Percentiles rank a stretch among this genome's conserved stretches.
Conservation (phyloP, 495 filamentous ascomycete genomes). For the Penicillium tannophilum region DNA sequence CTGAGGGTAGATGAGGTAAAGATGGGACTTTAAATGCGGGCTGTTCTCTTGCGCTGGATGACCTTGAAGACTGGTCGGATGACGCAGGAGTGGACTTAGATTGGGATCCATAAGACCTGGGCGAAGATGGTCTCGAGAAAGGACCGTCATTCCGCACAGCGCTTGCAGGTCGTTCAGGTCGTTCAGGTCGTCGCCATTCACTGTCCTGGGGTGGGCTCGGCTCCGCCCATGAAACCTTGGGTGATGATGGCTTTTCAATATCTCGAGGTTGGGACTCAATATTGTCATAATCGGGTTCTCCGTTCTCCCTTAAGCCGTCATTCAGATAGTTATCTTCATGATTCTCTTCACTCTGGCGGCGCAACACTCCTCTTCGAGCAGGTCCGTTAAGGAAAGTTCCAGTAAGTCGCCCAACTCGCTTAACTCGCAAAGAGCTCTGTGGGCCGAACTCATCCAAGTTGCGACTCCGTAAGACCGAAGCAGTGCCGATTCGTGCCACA, state of each 20-base stretch:
- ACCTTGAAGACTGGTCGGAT: slow-evolving; percentile 43
- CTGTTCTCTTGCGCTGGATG: slow-evolving; percentile 41
- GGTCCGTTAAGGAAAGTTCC: slow-evolving; percentile 76
- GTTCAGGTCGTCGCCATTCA: slow-evolving; percentile 30
- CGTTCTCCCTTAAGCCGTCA: slow-evolving; percentile 33
- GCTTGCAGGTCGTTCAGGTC: slow-evolving; percentile 26
- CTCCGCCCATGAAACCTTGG: slow-evolving; percentile 51
- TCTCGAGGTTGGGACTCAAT: slow-evolving; percentile 32
- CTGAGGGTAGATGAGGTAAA: slow-evolving; percentile 58
- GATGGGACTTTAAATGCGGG: slow-evolving; percentile 70
- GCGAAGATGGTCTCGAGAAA: slow-evolving; percentile 44
- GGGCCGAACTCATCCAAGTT: slow-evolving; percentile 58
- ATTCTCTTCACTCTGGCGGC: slow-evolving; percentile 75
- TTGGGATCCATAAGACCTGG: slow-evolving; percentile 42
- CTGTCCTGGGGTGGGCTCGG: slow-evolving; percentile 36
- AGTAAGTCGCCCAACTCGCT: slow-evolving; percentile 68
- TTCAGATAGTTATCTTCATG: slow-evolving; percentile 40
- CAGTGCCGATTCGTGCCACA: slow-evolving; percentile 50
- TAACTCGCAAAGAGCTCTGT: slow-evolving; percentile 72
- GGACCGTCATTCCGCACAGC: slow-evolving; percentile 29
- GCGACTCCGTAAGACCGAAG: slow-evolving; percentile 50
- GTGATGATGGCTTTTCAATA: slow-evolving; percentile 40
- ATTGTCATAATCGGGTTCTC: slow-evolving; percentile 27
- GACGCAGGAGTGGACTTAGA: slow-evolving; percentile 46
- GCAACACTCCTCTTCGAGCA: slow-evolving; percentile 66